Conservation (phyloP, 352 stramenopile species). For the Thalassiosira ordinaria region DNA sequence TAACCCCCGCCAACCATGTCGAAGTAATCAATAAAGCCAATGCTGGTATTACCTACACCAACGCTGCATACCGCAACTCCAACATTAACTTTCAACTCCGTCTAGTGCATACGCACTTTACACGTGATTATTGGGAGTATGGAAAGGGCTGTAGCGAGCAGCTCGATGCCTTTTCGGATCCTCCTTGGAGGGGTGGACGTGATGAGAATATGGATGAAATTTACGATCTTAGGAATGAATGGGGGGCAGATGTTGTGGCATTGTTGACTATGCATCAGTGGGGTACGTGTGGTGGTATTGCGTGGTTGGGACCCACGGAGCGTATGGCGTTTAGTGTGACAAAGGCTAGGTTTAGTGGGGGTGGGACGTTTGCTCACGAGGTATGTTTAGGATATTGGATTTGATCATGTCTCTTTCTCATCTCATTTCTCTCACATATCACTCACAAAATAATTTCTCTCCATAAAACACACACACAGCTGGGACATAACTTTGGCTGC, state of each 20-base stretch:
- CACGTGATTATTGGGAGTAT: background rate
- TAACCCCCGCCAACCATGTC: conserved; percentile 10
- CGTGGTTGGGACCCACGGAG: conserved; percentile 18
- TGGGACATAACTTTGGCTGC: conserved; percentile 44
- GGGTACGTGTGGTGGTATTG: conserved; percentile 28
- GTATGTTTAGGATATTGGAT: background rate
- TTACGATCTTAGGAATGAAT: conserved; percentile 14
- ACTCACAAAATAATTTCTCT: too few species aligned
- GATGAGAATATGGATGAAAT: conserved; percentile 51
- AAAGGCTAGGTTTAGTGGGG: background rate
- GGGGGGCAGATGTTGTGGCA: conserved; percentile 41
- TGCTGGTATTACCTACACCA: conserved; percentile 21
- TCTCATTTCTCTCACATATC: too few species aligned
- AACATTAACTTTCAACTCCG: conserved; percentile 32
- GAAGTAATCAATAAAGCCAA: conserved; percentile 25
- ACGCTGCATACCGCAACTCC: conserved; percentile 31
- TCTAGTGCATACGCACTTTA: conserved; percentile 27
- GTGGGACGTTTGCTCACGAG: conserved; percentile 22
- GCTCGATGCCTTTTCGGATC: background rate
- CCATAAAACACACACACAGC: background rate
- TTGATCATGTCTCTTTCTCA: too few species aligned
- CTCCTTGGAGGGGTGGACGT: background rate
- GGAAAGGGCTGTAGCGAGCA: background rate
- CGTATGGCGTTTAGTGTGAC: conserved; percentile 30
- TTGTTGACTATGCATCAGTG: conserved; percentile 15